Conservation (phyloP, 495 filamentous ascomycete genomes). For the Lentithecium fluviatile region DNA sequence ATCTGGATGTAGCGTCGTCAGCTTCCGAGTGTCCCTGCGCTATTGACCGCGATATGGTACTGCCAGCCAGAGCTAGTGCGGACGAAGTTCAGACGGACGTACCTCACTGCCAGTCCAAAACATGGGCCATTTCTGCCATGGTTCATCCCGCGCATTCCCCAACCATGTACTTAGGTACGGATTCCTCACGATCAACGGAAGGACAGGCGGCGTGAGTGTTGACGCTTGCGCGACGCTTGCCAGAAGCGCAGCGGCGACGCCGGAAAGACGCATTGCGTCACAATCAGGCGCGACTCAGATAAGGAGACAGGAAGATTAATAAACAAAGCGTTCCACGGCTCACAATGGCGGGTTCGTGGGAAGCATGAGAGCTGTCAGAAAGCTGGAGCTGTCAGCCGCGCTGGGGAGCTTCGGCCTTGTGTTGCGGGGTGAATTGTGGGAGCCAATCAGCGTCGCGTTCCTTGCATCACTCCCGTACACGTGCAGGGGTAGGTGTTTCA, state of each 20-base stretch:
- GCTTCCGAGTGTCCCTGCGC: constrained; percentile 9
- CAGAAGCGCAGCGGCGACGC: constrained; percentile 26
- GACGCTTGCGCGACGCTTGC: constrained; percentile 37
- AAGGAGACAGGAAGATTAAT: neutral
- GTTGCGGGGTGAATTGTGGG: constrained; percentile 24
- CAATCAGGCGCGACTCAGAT: neutral
- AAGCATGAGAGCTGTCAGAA: constrained; percentile 1
- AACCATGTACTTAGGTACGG: constrained; percentile 93
- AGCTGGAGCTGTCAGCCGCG: constrained; percentile 29
- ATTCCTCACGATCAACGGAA: constrained; percentile 86
- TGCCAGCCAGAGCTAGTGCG: neutral
- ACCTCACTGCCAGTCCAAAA: constrained; percentile 84
- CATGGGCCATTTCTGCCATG: constrained; percentile 94
- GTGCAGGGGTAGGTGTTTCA: neutral
- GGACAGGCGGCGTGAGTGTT: constrained; percentile 67
- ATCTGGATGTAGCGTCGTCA: constrained; percentile 48
- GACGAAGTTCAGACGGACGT: constrained; percentile 29
- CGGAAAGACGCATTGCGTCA: constrained; percentile 32
- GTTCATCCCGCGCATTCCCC: constrained; percentile 68
- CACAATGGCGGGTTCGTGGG: constrained; percentile 9
- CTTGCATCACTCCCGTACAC: constrained; percentile 9
- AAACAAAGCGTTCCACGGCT: neutral
- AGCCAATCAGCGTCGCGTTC: constrained; percentile 23
- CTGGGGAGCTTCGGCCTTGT: constrained; percentile 4
- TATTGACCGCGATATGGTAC: constrained; percentile 6